Evolutionary conservation across 345 rosid species (phyloP), one percentile per base, ranked within the genome.

Genomic region (Euphorbia peplus): DNA sequence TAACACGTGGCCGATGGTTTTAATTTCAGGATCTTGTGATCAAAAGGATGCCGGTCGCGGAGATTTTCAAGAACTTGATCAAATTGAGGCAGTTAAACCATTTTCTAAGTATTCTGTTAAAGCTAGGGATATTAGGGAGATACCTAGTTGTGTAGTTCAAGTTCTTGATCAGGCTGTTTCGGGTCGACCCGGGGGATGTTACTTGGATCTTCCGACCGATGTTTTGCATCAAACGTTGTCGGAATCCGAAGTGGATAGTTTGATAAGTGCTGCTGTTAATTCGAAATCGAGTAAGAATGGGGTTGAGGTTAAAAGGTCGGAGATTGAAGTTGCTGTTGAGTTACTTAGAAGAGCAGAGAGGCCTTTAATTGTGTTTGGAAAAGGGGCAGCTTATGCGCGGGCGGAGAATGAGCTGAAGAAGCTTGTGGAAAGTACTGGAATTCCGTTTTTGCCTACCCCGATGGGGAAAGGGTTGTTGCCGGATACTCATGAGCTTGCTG

Each of bases 401-500:
- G 95, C 95, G 0, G 98, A 95, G 81, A 77, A 74, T 52, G 93
- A 90, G 69, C 42, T 95, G 72, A 89, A 73, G 87, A 80, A 80
- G 80, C 74, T 91, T 5, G 88, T 95, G 42, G 93, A 90, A 54
- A 73, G 68, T 14, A 90, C 95, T 1, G 92, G 96, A 47, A 87
- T 91, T 48, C 99, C 99, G 0, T 95, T 95, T 75, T 74, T 91
- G 75, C 98, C 99, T 0, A 91, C 99, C 24, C 98, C 99, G 1
- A 91, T 91, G 99, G 99, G 99, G 30, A 95, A 95, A 82, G 99
- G 99, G n/a, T 67, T 95, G 82, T 75, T 95, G 78, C 86, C 95
- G 10, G 99, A 95, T 74, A 78, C 89, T 2, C 99, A 95, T 73
- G 88, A 84, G 66, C 84, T 95, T 18, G 95, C 96, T 0, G 96